These are phyloP conservation scores for Lonicera japonica DNA, from an alignment of 129 eudicot species.

Conservation along the genomic window DNA sequence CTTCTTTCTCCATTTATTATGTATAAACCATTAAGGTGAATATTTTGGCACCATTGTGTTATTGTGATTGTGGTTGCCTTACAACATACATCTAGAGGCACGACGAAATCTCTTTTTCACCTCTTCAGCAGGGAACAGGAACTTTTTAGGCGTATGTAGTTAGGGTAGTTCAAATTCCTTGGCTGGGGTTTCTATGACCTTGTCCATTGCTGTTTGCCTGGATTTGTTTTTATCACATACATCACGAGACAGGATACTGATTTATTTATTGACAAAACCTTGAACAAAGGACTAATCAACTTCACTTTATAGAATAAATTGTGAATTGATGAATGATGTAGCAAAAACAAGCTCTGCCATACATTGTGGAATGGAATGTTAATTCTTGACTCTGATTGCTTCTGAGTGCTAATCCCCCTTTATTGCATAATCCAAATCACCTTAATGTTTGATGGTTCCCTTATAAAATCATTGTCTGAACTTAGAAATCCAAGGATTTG, in stretches of 20 bases:
- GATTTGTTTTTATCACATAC: background rate
- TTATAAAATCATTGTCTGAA: background rate
- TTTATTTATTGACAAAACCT: background rate
- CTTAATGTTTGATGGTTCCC: background rate
- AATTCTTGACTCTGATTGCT: too few relatives aligned
- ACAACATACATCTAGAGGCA: background rate
- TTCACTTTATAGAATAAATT: too few relatives aligned
- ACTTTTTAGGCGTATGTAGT: background rate
- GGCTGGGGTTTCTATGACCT: background rate
- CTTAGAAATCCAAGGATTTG: background rate
- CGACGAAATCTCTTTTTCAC: background rate
- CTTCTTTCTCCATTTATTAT: background rate
- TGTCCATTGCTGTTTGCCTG: background rate
- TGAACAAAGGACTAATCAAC: background rate
- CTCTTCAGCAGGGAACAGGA: background rate
- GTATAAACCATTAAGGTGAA: background rate
- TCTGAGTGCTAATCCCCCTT: background rate
- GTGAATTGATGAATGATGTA: background rate
- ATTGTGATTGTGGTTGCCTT: background rate
- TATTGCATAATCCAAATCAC: background rate
- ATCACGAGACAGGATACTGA: background rate
- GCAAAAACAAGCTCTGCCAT: too few relatives aligned
- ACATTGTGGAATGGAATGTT: too few relatives aligned
- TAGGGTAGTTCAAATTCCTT: background rate
- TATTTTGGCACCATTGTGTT: background rate